Percentiles rank a stretch among this genome's conserved stretches.
Conservation (phyloP, 352 stramenopile genomes). For the Lagenidium giganteum region DNA sequence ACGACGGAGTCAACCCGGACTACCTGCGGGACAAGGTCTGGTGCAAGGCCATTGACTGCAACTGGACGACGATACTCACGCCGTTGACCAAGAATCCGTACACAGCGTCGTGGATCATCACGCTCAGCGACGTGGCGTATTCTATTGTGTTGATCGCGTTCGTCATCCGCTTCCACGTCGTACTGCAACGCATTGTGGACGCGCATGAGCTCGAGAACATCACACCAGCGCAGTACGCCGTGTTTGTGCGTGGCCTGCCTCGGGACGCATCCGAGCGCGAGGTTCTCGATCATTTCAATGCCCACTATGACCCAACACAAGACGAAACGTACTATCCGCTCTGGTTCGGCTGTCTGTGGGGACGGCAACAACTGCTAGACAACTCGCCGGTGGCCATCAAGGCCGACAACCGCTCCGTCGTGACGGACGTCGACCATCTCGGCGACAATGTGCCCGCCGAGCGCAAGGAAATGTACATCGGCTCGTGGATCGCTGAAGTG, state of each 20-base stretch:
- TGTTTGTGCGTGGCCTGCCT: constrained; percentile 26
- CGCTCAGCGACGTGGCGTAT: constrained; percentile 28
- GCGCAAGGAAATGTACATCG: constrained; percentile 16
- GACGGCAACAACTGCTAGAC: constrained; percentile 2
- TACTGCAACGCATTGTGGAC: constrained; percentile 28
- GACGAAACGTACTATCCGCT: constrained; percentile 14
- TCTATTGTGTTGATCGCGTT: constrained; percentile 49
- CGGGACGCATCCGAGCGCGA: constrained; percentile 22
- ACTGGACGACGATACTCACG: constrained; percentile 32
- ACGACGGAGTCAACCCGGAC: constrained; percentile 28
- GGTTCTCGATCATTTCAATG: constrained; percentile 31
- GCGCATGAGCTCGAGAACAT: constrained; percentile 33
- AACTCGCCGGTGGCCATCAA: too few species aligned
- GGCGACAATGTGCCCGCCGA: background rate
- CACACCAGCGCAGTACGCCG: constrained; percentile 45
- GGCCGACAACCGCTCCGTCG: background rate
- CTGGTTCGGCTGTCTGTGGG: constrained; percentile 19
- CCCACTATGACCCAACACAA: constrained; percentile 22
- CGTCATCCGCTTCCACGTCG: constrained; percentile 24
- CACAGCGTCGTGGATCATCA: constrained; percentile 42
- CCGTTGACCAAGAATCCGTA: constrained; percentile 31
- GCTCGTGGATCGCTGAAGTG: constrained; percentile 34
- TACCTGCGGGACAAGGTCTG: constrained; percentile 23
- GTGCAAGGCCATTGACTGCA: constrained; percentile 35
- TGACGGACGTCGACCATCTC: constrained; percentile 17